Conservation (phyloP, 2,329 filamentous ascomycete species). For the Hirsutella thompsonii region DNA sequence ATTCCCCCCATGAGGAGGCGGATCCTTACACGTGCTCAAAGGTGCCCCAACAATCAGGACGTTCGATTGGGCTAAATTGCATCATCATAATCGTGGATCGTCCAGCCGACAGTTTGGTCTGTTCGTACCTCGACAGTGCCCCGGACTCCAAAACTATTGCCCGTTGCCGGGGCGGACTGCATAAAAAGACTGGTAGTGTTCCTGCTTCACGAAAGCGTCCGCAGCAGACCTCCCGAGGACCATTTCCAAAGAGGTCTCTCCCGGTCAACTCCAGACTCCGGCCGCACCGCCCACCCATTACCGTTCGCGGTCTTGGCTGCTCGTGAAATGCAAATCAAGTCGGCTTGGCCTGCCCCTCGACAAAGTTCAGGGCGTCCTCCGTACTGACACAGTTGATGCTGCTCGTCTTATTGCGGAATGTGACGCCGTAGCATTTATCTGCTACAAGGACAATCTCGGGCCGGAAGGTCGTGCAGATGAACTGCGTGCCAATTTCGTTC, state of each 20-base stretch:
- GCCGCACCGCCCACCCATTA: neutral
- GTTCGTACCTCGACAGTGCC: too few species aligned
- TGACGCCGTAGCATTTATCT: conserved; percentile 95
- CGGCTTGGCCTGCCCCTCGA: conserved; percentile 61
- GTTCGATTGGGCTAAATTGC: too few species aligned
- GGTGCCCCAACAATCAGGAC: neutral
- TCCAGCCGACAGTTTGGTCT: too few species aligned
- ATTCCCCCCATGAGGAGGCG: neutral
- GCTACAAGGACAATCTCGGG: conserved; percentile 93
- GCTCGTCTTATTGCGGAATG: conserved; percentile 87
- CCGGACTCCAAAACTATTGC: too few species aligned
- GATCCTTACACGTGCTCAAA: neutral
- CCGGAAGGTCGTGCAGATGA: conserved; percentile 97
- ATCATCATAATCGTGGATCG: too few species aligned
- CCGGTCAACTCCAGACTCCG: conserved; percentile 2
- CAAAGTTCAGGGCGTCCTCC: conserved; percentile 84
- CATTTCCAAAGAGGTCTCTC: neutral
- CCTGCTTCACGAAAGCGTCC: neutral
- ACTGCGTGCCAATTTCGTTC: conserved; percentile 55
- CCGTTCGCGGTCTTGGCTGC: neutral
- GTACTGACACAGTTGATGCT: conserved; percentile 80
- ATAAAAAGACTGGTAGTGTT: neutral
- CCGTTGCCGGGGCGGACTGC: neutral
- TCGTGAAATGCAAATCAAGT: neutral
- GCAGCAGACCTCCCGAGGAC: neutral